Evolutionary conservation across 176 grass and related monocot genomes (phyloP).

Genomic region (Puccinellia tenuiflora): DNA sequence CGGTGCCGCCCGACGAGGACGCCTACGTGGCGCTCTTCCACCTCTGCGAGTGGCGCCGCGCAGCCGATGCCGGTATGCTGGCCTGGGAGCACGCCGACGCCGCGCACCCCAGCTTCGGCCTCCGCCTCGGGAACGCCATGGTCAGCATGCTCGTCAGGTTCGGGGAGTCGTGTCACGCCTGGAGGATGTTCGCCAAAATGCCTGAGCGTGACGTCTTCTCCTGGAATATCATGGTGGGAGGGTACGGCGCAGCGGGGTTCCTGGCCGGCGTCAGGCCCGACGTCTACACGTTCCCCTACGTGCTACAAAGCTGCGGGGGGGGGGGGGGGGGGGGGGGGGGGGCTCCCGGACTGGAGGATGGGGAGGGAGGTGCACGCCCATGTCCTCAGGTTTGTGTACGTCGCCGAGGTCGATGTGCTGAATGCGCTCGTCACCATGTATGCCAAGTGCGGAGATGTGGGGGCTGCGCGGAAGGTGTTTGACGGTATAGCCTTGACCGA

Average conservation of each 20-base stretch:
- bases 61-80: slow-evolving; percentile 43
- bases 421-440: slow-evolving; percentile 90
- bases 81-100: slow-evolving; percentile 53
- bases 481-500: too few species aligned
- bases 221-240: too few species aligned
- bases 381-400: slow-evolving; percentile 66
- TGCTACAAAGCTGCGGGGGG: slow-evolving; percentile 68
- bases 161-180: too few species aligned
- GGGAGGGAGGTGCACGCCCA: slow-evolving; percentile 82
- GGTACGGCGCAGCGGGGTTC: slow-evolving; percentile 71
- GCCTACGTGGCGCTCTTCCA: too few species aligned
- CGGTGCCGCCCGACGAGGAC: too few species aligned
- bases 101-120: neutral
- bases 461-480: slow-evolving; percentile 61
- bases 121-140: slow-evolving; percentile 71
- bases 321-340: too few species aligned
- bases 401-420: slow-evolving; percentile 45
- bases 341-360: slow-evolving; percentile 43
- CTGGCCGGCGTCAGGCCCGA: slow-evolving; percentile 69
- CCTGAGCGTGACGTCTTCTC: too few species aligned
- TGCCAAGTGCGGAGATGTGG: slow-evolving; percentile 55
- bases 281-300: slow-evolving; percentile 83
- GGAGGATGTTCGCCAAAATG: too few species aligned
- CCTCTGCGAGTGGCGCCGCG: slow-evolving; percentile 72
- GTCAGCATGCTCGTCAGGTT: slow-evolving; percentile 79